phyloP scores from a whole-genome alignment of 2,329 filamentous ascomycete genomes.

The Parascedosporium putredinis region DNA sequence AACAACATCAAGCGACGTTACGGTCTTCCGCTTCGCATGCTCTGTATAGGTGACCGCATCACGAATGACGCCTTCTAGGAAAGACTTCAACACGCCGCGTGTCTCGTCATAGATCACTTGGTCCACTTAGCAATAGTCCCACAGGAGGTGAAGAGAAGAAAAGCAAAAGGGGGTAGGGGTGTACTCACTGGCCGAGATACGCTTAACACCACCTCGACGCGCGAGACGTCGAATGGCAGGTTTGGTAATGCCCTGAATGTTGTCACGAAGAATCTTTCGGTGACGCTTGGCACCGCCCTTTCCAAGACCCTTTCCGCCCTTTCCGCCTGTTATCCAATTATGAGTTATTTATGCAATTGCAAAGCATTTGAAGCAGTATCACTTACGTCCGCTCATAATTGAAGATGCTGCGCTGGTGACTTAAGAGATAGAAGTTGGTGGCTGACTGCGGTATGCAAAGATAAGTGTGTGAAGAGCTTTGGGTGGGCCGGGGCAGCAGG shows the following conservation, averaged over 20 bases:
- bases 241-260: constrained; percentile 99
- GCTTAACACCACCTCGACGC: constrained; percentile 99
- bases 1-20: constrained; percentile 59
- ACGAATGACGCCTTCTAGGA: constrained; percentile 67
- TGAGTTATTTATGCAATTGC: neutral
- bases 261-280: constrained; percentile 98
- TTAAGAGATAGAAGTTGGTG: too few species aligned
- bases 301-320: constrained; percentile 95
- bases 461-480: too few species aligned
- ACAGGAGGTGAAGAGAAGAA: neutral
- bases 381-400: constrained; percentile 15
- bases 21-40: constrained; percentile 74
- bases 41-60: constrained; percentile 70
- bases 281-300: constrained; percentile 98
- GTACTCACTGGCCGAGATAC: constrained; percentile 85
- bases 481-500: too few species aligned
- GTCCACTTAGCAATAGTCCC: neutral
- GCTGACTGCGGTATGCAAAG: too few species aligned
- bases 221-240: constrained; percentile 96
- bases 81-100: constrained; percentile 66
- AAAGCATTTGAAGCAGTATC: neutral
- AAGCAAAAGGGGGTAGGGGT: neutral
- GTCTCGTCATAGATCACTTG: constrained; percentile 71
- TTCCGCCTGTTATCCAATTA: constrained; percentile 59
- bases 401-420: too few species aligned